phyloP scores from a whole-genome alignment of 108 stramenopile species.

The Chaetoceros muelleri region DNA sequence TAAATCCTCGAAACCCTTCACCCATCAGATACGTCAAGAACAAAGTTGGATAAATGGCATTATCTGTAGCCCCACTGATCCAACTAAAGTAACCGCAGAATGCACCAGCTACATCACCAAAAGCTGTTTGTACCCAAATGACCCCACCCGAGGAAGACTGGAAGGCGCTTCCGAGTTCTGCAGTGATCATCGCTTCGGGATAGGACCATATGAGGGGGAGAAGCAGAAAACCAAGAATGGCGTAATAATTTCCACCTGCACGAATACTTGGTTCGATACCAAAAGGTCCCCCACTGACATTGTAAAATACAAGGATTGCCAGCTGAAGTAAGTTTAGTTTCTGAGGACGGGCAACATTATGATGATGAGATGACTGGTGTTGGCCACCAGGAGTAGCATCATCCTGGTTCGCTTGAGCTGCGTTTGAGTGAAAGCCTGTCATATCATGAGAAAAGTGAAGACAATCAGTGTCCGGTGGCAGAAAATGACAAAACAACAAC shows the following conservation, averaged over 20 bases:
- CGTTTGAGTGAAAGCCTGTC: too few species aligned
- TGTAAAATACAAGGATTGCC: slow-evolving; percentile 86
- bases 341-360: too few species aligned
- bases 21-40: slow-evolving; percentile 74
- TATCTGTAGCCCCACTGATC: slow-evolving; percentile 84
- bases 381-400: too few species aligned
- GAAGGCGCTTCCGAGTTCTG: slow-evolving; percentile 78
- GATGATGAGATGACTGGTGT: too few species aligned
- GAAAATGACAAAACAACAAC: too few species aligned
- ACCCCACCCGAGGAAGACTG: slow-evolving; percentile 86
- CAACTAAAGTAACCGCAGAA: slow-evolving; percentile 83
- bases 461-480: too few species aligned
- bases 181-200: slow-evolving; percentile 89
- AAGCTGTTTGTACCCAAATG: slow-evolving; percentile 90
- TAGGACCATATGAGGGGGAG: slow-evolving; percentile 86
- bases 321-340: slow-evolving; percentile 37
- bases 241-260: slow-evolving; percentile 74
- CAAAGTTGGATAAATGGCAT: slow-evolving; percentile 80
- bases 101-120: slow-evolving; percentile 70
- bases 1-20: slow-evolving; percentile 11
- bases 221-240: slow-evolving; percentile 74
- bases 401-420: too few species aligned
- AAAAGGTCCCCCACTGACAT: slow-evolving; percentile 88
- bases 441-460: too few species aligned
- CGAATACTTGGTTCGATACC: slow-evolving; percentile 84